Base-by-base conservation (phyloP, 176 grass and related monocot species). In the Dactylis glomerata region DNA sequence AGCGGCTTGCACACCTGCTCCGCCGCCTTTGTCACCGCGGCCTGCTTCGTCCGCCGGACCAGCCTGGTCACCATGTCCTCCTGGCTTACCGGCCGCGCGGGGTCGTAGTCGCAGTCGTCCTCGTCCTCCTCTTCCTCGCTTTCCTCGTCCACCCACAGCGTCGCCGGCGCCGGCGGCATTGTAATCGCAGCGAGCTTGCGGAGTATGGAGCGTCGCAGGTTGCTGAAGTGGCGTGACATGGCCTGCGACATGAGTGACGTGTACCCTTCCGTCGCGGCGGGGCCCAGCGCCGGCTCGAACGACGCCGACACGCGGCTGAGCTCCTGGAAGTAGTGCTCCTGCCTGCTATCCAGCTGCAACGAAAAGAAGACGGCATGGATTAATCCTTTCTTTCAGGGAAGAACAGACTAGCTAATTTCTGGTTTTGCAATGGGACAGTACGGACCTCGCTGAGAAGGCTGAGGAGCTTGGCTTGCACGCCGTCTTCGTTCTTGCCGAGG, bases 191-290 rank as follows among this genome's bases (percentile, higher is more conserved):
- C 72, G 58, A 90, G 89, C 75, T 78, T 83, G 80, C 80, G 84
- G 75, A 98, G 83, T 73, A 98, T 98, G 63, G 81, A 74, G 28
- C 91, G 86, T 54, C 93, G 90, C 77, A 98, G 93, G 69, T 94
- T 92, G 14, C 78, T 64, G 78, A 98, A 98, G 83, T 96, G 96
- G 50, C 81, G 91, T 41, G 92, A 86, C 96, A 98, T 98, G 77
- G 96, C 89, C 89, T 90, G 93, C 15, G 92, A 84, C 75, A 94
- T 96, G 81, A 98, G 89, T 2, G 86, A 82, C 76, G 93, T 92
- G 85, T 98, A 98, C 12, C 68, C 89, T 34, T 89, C 75, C 65
- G 91, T 90, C 34, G 89, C 83, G 70, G 68, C 93, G 13, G 46
- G 70, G 2, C 93, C 96, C 37, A 93, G 84, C 65, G 82, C 82